phyloP scores from a whole-genome alignment of 257 asterid species.

The Solanum dulcamara region DNA sequence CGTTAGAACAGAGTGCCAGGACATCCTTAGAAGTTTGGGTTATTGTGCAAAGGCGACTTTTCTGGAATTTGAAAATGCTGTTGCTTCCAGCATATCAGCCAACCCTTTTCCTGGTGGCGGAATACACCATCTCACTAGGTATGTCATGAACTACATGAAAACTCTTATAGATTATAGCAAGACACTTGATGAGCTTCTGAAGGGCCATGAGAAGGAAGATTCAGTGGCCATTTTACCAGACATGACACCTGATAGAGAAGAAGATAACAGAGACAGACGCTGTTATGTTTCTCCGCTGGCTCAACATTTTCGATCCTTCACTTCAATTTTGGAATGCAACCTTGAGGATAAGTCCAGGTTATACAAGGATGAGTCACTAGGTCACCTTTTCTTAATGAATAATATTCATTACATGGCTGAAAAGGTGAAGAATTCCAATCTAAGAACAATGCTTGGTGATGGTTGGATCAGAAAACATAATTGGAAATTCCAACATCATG shows the following conservation, averaged over 20 bases:
- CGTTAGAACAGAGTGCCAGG: conserved; percentile 47
- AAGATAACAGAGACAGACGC: conserved; percentile 13
- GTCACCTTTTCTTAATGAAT: conserved; percentile 80
- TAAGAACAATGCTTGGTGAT: conserved; percentile 56
- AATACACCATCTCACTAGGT: conserved; percentile 68
- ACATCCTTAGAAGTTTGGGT: conserved; percentile 47
- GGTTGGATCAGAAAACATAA: conserved; percentile 72
- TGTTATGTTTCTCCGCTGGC: conserved; percentile 33
- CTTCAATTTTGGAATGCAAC: conserved; percentile 48
- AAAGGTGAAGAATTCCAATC: conserved; percentile 54
- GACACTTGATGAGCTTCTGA: conserved; percentile 52
- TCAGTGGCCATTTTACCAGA: conserved; percentile 30
- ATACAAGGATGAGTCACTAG: conserved; percentile 68
- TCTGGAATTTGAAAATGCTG: conserved; percentile 68
- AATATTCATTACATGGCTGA: conserved; percentile 84
- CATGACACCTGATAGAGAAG: conserved; percentile 36
- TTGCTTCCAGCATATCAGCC: conserved; percentile 46
- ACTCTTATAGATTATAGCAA: conserved; percentile 54
- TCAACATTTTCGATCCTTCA: conserved; percentile 45
- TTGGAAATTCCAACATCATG: conserved; percentile 76
- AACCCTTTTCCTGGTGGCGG: conserved; percentile 70
- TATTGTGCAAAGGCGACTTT: conserved; percentile 67
- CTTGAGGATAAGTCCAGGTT: conserved; percentile 60
- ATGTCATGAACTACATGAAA: conserved; percentile 79
- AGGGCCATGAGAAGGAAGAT: conserved; percentile 31